Evolutionary conservation across 495 filamentous ascomycete species (phyloP).

Genomic region (Neurospora tetrasperma): DNA sequence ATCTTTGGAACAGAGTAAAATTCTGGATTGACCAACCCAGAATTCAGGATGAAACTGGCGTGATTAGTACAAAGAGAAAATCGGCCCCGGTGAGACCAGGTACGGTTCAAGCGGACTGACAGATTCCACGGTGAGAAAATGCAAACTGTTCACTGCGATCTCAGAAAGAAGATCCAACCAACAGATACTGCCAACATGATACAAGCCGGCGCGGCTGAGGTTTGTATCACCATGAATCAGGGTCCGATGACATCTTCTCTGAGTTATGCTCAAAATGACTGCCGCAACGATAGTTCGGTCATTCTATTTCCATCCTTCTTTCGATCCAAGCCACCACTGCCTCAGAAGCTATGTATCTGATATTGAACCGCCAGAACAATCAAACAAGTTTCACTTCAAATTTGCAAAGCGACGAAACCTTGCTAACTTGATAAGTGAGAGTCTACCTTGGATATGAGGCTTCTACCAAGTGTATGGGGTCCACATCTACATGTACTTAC

Average conservation of each 20-base stretch:
- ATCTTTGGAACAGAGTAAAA: background rate
- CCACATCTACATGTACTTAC: no score
- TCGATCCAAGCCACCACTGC: background rate
- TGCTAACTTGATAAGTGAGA: background rate
- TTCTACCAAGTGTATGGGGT: no score
- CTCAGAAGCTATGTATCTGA: background rate
- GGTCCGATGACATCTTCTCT: background rate
- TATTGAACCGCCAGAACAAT: background rate
- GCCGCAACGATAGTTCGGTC: background rate
- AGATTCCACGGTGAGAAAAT: no score
- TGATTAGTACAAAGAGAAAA: background rate
- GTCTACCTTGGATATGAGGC: no score
- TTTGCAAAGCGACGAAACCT: background rate
- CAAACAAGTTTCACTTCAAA: no score
- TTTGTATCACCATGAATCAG: background rate
- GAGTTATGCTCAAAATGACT: background rate
- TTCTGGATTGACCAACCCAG: background rate
- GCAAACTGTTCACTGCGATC: background rate
- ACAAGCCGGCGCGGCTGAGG: background rate
- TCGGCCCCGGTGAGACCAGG: no score
- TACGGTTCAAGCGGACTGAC: no score
- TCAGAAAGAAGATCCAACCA: no score
- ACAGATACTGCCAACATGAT: background rate
- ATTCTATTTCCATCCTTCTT: background rate
- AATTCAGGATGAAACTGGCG: background rate